Percentiles rank a stretch among this genome's conserved stretches.
phyloP scores from a whole-genome alignment of 352 stramenopile genomes.

The Aphanomyces euteiches region DNA sequence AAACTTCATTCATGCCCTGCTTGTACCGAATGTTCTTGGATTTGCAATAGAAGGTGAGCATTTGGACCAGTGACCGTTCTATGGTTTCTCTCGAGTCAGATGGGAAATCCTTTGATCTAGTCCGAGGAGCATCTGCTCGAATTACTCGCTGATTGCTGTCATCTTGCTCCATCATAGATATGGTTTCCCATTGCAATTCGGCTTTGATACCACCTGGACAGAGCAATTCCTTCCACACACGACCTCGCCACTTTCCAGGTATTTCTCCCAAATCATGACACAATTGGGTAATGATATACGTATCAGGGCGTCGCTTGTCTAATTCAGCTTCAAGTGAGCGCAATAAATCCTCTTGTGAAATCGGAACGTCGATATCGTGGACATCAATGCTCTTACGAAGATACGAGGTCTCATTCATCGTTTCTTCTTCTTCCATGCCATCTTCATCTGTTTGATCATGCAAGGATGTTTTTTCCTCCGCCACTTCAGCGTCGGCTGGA shows the following conservation, averaged over 20 bases:
- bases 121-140: slow-evolving; percentile 79
- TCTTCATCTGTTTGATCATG: no score
- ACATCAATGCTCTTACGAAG: slow-evolving; percentile 12
- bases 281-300: slow-evolving; percentile 29
- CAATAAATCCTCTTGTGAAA: slow-evolving; percentile 20
- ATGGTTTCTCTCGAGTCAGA: slow-evolving; percentile 69
- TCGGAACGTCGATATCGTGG: slow-evolving; percentile 22
- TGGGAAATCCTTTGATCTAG: slow-evolving; percentile 67
- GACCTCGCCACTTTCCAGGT: slow-evolving; percentile 45
- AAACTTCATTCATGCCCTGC: slow-evolving; percentile 93
- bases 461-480: no score
- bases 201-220: slow-evolving; percentile 63
- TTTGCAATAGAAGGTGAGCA: slow-evolving; percentile 93
- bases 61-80: slow-evolving; percentile 65
- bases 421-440: background rate
- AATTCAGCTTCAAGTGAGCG: slow-evolving; percentile 24
- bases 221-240: slow-evolving; percentile 78
- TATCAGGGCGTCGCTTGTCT: slow-evolving; percentile 9
- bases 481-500: no score
- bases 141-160: slow-evolving; percentile 90
- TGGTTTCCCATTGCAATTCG: slow-evolving; percentile 62
- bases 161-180: slow-evolving; percentile 72
- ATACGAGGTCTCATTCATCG: background rate
- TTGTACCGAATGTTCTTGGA: slow-evolving; percentile 87
- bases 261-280: slow-evolving; percentile 34